phyloP scores from a whole-genome alignment of 176 grass and related monocot genomes.

The Paspalum vaginatum region DNA sequence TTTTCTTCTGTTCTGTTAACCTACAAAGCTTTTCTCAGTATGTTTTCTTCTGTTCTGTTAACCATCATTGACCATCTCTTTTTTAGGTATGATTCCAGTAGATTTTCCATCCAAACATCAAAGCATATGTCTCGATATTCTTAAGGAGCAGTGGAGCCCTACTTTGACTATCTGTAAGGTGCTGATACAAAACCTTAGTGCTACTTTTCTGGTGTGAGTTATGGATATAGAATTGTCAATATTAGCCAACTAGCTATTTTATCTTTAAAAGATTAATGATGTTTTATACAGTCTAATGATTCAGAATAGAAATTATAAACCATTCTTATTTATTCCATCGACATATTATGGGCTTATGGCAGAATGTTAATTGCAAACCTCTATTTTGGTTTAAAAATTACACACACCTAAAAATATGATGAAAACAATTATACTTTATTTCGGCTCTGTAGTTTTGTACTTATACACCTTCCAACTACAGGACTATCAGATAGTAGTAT shows the following conservation, averaged over 20 bases:
- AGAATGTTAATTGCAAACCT: not conserved
- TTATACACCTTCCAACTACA: not conserved
- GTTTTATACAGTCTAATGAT: too few species aligned
- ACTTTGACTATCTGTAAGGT: slow-evolving; percentile 61
- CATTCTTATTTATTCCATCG: too few species aligned
- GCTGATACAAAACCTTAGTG: not conserved
- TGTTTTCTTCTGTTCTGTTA: not conserved
- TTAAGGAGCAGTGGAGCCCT: slow-evolving; percentile 61
- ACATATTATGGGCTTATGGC: not conserved
- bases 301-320: too few species aligned
- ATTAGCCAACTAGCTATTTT: not conserved
- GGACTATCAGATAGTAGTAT: not conserved
- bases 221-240: not conserved
- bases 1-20: not conserved
- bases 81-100: slow-evolving; percentile 55
- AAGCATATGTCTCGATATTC: slow-evolving; percentile 63
- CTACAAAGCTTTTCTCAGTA: not conserved
- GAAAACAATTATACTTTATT: not conserved
- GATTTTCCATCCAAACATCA: slow-evolving; percentile 58
- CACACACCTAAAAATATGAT: not conserved
- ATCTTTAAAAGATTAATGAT: not conserved
- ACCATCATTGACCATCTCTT: not conserved
- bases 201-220: not conserved
- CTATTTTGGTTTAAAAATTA: not conserved
- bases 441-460: not conserved